Evolutionary conservation across 1,284 basidiomycete genomes (phyloP).

Genomic region (Cryptococcus wingfieldii): DNA sequence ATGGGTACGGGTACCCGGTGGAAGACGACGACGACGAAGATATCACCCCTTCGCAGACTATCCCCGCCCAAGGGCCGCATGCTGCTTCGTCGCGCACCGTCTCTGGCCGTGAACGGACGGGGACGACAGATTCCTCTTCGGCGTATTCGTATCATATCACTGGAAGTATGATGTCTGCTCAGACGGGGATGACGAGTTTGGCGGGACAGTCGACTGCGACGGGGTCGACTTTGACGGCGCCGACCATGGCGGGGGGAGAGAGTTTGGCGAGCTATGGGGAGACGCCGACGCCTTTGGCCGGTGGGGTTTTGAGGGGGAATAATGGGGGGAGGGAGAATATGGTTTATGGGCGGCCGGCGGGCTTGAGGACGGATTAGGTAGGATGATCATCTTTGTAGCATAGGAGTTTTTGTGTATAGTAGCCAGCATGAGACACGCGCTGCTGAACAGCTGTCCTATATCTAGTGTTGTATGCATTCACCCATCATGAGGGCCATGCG

Average conservation of each 20-base stretch:
- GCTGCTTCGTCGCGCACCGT: too few species aligned
- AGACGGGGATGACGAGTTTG: background rate
- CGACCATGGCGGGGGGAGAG: conserved; percentile 17
- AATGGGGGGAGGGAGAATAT: conserved; percentile 5
- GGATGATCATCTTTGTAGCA: background rate
- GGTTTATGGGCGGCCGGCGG: conserved; percentile 10
- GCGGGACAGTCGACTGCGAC: conserved; percentile 3
- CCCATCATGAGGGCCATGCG: background rate
- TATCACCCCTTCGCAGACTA: background rate
- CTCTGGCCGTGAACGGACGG: background rate
- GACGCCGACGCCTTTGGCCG: conserved; percentile 16
- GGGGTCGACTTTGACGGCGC: conserved; percentile 12
- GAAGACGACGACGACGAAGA: background rate
- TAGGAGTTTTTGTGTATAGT: background rate
- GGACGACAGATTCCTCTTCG: conserved; percentile 6
- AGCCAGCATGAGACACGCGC: too few species aligned
- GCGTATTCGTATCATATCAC: background rate
- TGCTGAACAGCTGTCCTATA: background rate
- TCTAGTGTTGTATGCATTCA: conserved; percentile 1
- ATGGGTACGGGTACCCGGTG: background rate
- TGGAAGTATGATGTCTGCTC: conserved; percentile 4
- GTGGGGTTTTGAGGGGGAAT: background rate
- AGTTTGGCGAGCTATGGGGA: conserved; percentile 20
- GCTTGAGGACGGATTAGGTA: background rate
- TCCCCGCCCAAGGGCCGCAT: too few species aligned